These are phyloP conservation scores for Alternaria alternata DNA, from an alignment of 2,329 filamentous ascomycete genomes.

Conservation along the genomic window DNA sequence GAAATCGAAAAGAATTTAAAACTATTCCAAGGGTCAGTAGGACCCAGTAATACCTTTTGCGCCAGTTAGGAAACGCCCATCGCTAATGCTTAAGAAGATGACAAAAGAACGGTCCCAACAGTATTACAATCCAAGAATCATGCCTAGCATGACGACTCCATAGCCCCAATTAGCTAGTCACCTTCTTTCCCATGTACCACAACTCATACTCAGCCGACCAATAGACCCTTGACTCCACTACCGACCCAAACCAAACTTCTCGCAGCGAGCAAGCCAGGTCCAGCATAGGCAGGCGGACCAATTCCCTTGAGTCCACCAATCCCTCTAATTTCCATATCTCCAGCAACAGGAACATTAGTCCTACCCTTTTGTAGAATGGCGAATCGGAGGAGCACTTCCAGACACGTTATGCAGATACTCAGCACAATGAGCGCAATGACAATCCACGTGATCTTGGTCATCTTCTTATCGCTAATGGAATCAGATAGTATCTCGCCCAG, in stretches of 20 bases:
- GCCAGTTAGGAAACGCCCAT: background rate
- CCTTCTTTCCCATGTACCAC: background rate
- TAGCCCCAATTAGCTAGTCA: background rate
- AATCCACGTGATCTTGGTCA: conserved; percentile 97
- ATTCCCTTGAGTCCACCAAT: conserved; percentile 19
- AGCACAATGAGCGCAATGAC: conserved; percentile 92
- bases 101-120: background rate
- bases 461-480: conserved; percentile 90
- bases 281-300: conserved; percentile 30
- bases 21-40: background rate
- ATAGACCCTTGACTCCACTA: conserved; percentile 26
- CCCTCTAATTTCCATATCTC: background rate
- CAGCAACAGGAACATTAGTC: conserved; percentile 12
- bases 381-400: conserved; percentile 88
- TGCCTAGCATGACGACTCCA: background rate
- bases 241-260: conserved; percentile 36
- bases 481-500: conserved; percentile 94
- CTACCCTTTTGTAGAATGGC: conserved; percentile 46
- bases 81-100: background rate
- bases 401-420: conserved; percentile 88
- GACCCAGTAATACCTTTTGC: background rate
- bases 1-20: background rate
- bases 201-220: conserved; percentile 7
- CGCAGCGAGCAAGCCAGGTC: conserved; percentile 38
- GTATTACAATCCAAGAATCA: background rate